These are phyloP conservation scores for Yamadazyma paraphyllophila DNA, from an alignment of 805 yeast species.

Conservation along the genomic window DNA sequence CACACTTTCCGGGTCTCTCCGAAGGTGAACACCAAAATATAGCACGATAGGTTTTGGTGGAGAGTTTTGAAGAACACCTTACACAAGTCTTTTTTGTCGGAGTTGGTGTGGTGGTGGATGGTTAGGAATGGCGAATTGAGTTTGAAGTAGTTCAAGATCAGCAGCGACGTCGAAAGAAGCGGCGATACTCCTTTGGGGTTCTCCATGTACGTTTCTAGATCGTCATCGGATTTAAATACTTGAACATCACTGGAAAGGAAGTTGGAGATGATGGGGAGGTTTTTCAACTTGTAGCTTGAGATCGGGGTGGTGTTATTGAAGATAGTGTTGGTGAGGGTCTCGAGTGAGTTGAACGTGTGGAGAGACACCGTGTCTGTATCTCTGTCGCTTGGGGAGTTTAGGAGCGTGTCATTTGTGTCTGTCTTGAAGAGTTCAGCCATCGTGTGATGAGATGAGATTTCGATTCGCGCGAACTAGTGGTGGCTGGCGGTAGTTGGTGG, in stretches of 20 bases:
- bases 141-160: constrained; percentile 24
- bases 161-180: constrained; percentile 20
- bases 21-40: constrained; percentile 22
- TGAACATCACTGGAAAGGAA: constrained; percentile 12
- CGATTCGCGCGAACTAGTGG: neutral
- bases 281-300: constrained; percentile 8
- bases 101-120: constrained; percentile 13
- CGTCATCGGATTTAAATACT: constrained; percentile 3
- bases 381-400: constrained; percentile 3
- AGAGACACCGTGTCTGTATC: constrained; percentile 10
- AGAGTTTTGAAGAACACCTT: constrained; percentile 21
- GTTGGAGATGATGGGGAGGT: constrained; percentile 20
- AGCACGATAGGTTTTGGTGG: constrained; percentile 27
- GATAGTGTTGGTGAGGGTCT: constrained; percentile 19
- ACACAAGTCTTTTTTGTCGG: constrained; percentile 23
- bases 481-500: neutral
- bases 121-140: constrained; percentile 30
- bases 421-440: constrained; percentile 2
- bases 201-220: neutral
- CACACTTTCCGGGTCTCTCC: constrained; percentile 13
- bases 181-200: constrained; percentile 10
- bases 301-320: constrained; percentile 14
- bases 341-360: constrained; percentile 17
- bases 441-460: neutral
- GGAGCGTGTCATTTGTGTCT: constrained; percentile 8